Evolutionary conservation across 2,329 filamentous ascomycete genomes (phyloP).

Genomic region (Fusarium sp.): DNA sequence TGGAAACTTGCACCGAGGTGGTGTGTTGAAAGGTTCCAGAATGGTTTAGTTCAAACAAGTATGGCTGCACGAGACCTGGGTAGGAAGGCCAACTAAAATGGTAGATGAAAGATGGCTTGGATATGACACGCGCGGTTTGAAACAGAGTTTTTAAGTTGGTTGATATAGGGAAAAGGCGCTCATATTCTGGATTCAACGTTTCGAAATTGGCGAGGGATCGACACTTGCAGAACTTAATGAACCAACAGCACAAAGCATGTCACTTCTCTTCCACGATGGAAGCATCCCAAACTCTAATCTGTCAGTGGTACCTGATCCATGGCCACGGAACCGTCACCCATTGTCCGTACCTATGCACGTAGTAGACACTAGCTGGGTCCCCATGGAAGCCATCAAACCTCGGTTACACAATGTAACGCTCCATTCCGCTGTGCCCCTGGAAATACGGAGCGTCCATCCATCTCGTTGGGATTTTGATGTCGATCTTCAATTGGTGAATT

Average conservation of each 20-base stretch:
- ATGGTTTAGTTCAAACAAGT: background rate
- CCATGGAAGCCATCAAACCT: background rate
- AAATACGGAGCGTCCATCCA: background rate
- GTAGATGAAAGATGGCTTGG: background rate
- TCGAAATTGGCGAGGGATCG: background rate
- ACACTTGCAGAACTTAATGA: background rate
- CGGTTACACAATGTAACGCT: background rate
- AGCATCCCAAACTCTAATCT: background rate
- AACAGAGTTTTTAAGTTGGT: background rate
- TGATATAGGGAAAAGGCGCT: background rate
- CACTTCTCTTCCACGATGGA: background rate
- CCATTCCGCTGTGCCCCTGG: background rate
- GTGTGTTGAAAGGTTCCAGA: background rate
- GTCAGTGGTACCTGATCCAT: conserved; percentile 16
- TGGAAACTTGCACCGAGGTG: background rate
- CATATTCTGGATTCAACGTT: background rate
- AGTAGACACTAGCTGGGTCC: background rate
- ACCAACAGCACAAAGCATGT: background rate
- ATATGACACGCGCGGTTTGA: conserved; percentile 12
- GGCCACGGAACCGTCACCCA: background rate
- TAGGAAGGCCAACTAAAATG: background rate
- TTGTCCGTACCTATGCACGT: background rate
- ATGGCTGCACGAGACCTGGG: background rate
- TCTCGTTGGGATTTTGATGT: background rate
- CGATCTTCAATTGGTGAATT: background rate